Evolutionary conservation across 116 monocot genomes (phyloP), one percentile per base, ranked within the genome.

Genomic region (Cymodocea nodosa): DNA sequence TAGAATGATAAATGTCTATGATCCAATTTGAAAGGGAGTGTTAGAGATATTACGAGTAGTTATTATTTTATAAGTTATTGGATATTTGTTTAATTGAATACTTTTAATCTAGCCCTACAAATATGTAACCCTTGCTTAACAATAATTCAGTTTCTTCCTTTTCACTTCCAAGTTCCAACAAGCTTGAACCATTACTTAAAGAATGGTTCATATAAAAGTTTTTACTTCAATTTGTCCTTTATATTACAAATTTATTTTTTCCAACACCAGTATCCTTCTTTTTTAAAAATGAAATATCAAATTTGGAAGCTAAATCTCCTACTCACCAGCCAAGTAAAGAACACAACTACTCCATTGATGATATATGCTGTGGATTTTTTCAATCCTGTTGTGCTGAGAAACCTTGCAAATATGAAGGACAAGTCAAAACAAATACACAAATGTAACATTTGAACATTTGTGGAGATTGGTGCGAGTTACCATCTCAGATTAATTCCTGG

Each of bases 321-420:
- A 79, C 75, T 73, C 68, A 89, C 89, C 80, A 89, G 68, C 89
- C 89, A 89, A 18, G 78, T 68, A 51, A 82, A 60, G 35, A 83
- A 76, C 78, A 89, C 82, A 40, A 60, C 71, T 50, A 83, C 62
- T 22, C 89, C 89, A 76, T 85, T 89, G 44, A 85, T 39, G 9
- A 89, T 70, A 80, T 89, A 89, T 14, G 79, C 77, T 23, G 24
- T 77, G 35, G 89, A 90, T 49, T 69, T 83, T 62, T 90, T 90
- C 83, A 85, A 68, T 67, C 91, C 87, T 52, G 83, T 76, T 55
- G 83, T 81, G 59, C 87, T 87, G 55, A 97, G 87, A 75, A 80
- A 90, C 90, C 95, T 97, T 78, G 68, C 20, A 59, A 59, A 61
- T 35, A 35, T 16, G 2, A 66, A 35, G 51, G 7, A 9, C 17